Percentiles rank a stretch among this genome's conserved stretches.
Conservation (phyloP, 164 flowering plant species). For the Tinospora cordifolia region DNA sequence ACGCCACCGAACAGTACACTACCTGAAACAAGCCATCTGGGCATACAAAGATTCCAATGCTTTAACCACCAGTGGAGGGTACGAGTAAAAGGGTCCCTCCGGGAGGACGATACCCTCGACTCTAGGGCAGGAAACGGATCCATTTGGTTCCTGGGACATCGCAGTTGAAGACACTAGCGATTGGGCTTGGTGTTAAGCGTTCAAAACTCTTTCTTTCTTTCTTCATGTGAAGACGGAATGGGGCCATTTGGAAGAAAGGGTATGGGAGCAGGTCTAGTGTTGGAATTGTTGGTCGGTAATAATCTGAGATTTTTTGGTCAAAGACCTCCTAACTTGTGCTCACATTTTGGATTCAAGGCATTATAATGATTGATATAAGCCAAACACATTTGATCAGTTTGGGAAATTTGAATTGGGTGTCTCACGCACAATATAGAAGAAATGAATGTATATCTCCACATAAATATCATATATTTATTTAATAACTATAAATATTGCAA, state of each 20-base stretch:
- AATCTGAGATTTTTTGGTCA: slow-evolving; percentile 29
- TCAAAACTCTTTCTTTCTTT: slow-evolving; percentile 21
- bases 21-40: too few species aligned
- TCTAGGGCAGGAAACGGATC: slow-evolving; percentile 40
- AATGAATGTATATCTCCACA: too few species aligned
- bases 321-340: slow-evolving; percentile 12
- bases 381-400: background rate
- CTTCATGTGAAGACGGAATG: slow-evolving; percentile 18
- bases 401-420: too few species aligned
- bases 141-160: slow-evolving; percentile 40
- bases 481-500: too few species aligned
- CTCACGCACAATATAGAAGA: too few species aligned
- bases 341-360: slow-evolving; percentile 2
- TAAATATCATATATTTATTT: too few species aligned
- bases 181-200: slow-evolving; percentile 31
- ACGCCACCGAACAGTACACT: too few species aligned
- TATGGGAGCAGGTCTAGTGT: slow-evolving; percentile 32
- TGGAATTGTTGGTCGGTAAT: slow-evolving; percentile 26
- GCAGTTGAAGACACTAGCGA: slow-evolving; percentile 30
- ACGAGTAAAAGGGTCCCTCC: slow-evolving; percentile 35
- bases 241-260: slow-evolving; percentile 18
- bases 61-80: too few species aligned
- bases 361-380: background rate
- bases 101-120: slow-evolving; percentile 42
- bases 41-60: too few species aligned